A percentile compares a stretch with the other conserved stretches of the same genome.
Conservation (phyloP, 768 basidiomycete species). For the Lanmaoa rubissima region DNA sequence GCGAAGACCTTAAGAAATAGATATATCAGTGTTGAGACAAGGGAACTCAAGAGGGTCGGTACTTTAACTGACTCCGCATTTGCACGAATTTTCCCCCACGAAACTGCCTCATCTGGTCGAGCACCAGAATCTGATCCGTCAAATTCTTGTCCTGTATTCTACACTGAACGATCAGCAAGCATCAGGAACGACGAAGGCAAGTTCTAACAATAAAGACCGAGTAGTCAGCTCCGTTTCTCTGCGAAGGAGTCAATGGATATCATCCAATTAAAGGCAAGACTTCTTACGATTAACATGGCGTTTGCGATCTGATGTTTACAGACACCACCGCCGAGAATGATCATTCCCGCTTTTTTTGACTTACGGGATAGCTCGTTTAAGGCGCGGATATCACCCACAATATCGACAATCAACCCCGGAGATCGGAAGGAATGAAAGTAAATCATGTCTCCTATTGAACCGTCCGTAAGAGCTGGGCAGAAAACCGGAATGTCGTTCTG, state of each 20-base stretch:
- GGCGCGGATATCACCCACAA: slow-evolving; percentile 89
- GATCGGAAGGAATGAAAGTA: slow-evolving; percentile 96
- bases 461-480: slow-evolving; percentile 97
- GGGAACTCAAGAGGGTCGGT: neutral
- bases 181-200: neutral
- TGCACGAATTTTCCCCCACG: slow-evolving; percentile 97
- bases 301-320: slow-evolving; percentile 99
- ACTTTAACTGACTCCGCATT: slow-evolving; percentile 84
- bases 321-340: slow-evolving; percentile 95
- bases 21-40: slow-evolving; percentile 5
- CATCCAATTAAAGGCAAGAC: slow-evolving; percentile 1
- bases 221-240: slow-evolving; percentile 98
- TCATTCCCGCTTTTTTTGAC: slow-evolving; percentile 95
- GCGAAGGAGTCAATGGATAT: slow-evolving; percentile 1
- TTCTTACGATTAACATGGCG: slow-evolving; percentile 92
- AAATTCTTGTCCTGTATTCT: slow-evolving; percentile 99
- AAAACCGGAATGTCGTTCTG: slow-evolving; percentile 99
- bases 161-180: neutral
- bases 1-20: slow-evolving; percentile 62
- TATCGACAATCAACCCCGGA: slow-evolving; percentile 85
- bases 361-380: slow-evolving; percentile 88
- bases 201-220: slow-evolving; percentile 86
- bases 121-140: slow-evolving; percentile 98
- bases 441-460: slow-evolving; percentile 98
- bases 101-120: slow-evolving; percentile 94